These are phyloP conservation scores for Cydonia oblonga DNA, from an alignment of 331 rosid genomes.

Conservation along the genomic window DNA sequence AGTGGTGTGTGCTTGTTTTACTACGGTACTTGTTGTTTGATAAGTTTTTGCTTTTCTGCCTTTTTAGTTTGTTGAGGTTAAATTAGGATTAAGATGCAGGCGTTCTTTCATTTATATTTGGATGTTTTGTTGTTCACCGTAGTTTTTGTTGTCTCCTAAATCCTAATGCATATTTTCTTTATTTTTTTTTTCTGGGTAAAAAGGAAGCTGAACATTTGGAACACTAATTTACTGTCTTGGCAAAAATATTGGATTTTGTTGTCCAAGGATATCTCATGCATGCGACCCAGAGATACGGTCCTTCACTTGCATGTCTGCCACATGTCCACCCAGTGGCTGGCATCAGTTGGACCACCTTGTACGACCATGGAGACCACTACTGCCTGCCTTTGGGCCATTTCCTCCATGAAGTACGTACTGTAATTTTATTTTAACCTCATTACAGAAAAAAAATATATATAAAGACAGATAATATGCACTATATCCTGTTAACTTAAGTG, in stretches of 20 bases:
- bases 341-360: slow-evolving; percentile 29
- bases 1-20: background rate
- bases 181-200: too few relatives aligned
- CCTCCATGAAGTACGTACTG: background rate
- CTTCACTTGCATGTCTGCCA: slow-evolving; percentile 48
- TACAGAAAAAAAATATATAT: background rate
- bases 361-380: slow-evolving; percentile 22
- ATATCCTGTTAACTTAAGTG: too few relatives aligned
- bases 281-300: slow-evolving; percentile 27
- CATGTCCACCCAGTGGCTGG: slow-evolving; percentile 14
- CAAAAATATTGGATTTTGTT: slow-evolving; percentile 17
- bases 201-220: background rate
- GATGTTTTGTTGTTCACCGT: background rate
- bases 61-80: background rate
- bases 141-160: background rate
- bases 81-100: background rate
- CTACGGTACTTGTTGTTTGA: background rate
- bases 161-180: background rate
- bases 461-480: too few relatives aligned
- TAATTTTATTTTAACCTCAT: background rate
- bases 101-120: background rate
- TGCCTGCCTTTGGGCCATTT: background rate
- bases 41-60: background rate
- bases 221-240: background rate
- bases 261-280: slow-evolving; percentile 15